Evolutionary conservation across 75 land plant species (phyloP), one percentile per base, ranked within the genome.

Genomic region (Cupressus sempervirens): DNA sequence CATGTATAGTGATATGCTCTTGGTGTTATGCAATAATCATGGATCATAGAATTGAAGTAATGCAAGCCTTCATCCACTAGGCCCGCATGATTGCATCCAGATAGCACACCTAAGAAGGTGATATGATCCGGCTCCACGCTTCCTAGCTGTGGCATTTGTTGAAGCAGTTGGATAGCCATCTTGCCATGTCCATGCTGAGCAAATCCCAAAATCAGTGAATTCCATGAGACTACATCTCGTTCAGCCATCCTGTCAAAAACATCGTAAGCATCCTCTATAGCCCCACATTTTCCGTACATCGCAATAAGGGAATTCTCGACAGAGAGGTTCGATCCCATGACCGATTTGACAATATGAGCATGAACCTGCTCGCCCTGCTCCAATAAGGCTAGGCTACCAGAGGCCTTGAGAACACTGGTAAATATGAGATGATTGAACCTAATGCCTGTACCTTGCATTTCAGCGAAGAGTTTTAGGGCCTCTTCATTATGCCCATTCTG

Each of bases 281-380:
- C 38, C 68, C 93, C 94, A 89, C 93, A 88, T 84, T 91, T 90
- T 3, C 84, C 84, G 88, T 93, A 86, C 83, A 93, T 85, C 82
- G 86, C 92, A 83, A 92, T 81, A 35, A 93, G 83, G 14, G 92
- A 90, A 82, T 89, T 89, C 73, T 76, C 85, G 26, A 93, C 92
- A 84, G 83, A 90, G 80, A 89, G 45, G 82, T 90, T 83, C 35
- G 48, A 75, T 6, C 18, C 32, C 86, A 90, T 90, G 36, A 89
- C 62, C 12, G 86, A 76, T 82, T 92, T 89, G n/a, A 80, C 62
- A 38, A 86, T 50, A 77, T 88, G 88, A 16, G 88, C 87, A 46
- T 93, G 94, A 34, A 93, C 56, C 56, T 88, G 87, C 79, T 72
- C 40, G n/a, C 93, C 94, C 12, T 46, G 34, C 35, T 82, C 53